Evolutionary conservation across 306 rosid species (phyloP).

Genomic region (Echinosophora koreensis): DNA sequence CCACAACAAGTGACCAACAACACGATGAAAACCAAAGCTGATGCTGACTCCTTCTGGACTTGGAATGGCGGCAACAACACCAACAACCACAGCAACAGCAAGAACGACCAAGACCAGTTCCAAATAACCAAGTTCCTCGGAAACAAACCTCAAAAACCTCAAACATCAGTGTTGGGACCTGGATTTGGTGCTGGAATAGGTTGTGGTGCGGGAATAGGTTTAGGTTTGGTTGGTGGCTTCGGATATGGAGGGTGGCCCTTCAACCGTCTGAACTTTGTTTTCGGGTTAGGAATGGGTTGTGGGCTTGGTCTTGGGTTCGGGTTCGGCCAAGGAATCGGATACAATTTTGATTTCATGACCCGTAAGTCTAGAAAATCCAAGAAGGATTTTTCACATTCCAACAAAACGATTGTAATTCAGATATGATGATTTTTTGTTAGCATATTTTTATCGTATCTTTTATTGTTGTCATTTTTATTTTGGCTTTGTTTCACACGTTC

Average conservation of each 20-base stretch:
- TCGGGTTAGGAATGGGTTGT: constrained; percentile 60
- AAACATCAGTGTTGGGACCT: constrained; percentile 51
- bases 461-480: background rate
- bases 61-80: constrained; percentile 48
- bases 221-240: constrained; percentile 58
- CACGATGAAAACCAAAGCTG: constrained; percentile 42
- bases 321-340: constrained; percentile 61
- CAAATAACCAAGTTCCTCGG: constrained; percentile 44
- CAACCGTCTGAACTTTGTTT: constrained; percentile 48
- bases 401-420: constrained; percentile 51
- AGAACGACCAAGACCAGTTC: constrained; percentile 44
- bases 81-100: background rate
- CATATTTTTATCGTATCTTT: no score
- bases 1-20: background rate
- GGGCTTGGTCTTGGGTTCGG: constrained; percentile 59
- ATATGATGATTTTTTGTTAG: background rate
- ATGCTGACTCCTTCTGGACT: constrained; percentile 49
- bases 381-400: constrained; percentile 42
- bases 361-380: constrained; percentile 50
- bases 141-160: constrained; percentile 37
- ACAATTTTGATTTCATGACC: constrained; percentile 37
- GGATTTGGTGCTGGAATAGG: constrained; percentile 62
- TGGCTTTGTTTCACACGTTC: background rate
- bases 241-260: constrained; percentile 53
- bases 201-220: constrained; percentile 57